Evolutionary conservation across 2,329 filamentous ascomycete genomes (phyloP), one percentile per base, ranked within the genome.

Genomic region (Trichoderma polysporum): DNA sequence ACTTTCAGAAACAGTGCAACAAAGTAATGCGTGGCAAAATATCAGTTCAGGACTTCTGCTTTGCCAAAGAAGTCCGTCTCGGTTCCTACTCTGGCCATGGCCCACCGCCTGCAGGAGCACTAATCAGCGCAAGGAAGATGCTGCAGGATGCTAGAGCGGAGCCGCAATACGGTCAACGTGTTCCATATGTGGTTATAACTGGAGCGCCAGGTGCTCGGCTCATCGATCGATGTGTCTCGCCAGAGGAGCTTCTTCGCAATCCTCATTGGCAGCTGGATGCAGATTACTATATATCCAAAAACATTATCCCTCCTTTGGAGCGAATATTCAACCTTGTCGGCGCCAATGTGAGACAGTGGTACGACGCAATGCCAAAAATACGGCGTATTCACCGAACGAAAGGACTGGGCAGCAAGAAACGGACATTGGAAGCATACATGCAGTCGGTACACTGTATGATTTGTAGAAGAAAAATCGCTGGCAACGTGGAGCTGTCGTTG

Each of bases 261-360:
- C 88, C 91, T 25, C 87, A 94, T 72, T 86, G 90, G 59, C 89
- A 93, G 72, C 85, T 99, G 19, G 95, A 99, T 74, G 90, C 94
- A 0, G 93, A 97, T 72, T 99, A 99, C 79, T 99, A 99, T 81
- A 98, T 99, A 73, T 88, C 86, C 19, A 98, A 97, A 81, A 98
- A 97, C 75, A 76, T 99, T 9, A 96, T 99, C 58, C 95, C 95
- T 6, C 95, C 95, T 0, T 85, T 99, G 0, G 94, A 98, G 78
- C 90, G 95, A 31, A 97, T 99, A 70, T 97, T 99, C 82, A 97
- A 95, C 74, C 89, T 99, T 2, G 91, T 98, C 2, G 95, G 95
- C 7, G 95, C 93, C 35, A 97, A 95, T 75, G 91, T 98, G 0
- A 83, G 91, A 19, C 86, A 88, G 68, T 99, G 95, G 95, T 98